Percentiles rank a stretch among this genome's conserved stretches.
phyloP scores from a whole-genome alignment of 805 yeast genomes.

The Lipomyces oligophaga region DNA sequence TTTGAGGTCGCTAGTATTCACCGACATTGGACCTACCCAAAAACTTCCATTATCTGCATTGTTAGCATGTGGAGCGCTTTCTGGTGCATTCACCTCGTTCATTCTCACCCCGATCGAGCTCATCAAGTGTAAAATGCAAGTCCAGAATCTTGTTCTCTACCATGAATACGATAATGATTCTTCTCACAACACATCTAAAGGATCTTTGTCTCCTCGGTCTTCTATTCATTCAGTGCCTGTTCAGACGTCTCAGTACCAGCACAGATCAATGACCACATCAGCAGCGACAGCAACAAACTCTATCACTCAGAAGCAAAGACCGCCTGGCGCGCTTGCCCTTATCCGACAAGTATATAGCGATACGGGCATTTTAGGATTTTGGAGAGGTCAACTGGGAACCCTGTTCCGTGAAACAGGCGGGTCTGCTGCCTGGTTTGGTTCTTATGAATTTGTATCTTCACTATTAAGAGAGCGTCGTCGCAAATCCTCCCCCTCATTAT shows the following conservation, averaged over 20 bases:
- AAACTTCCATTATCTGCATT: constrained; percentile 44
- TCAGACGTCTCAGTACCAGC: too few species aligned
- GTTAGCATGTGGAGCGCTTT: constrained; percentile 68
- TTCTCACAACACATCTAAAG: too few species aligned
- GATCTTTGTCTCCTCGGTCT: background rate
- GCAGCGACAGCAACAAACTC: background rate
- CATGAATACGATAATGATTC: too few species aligned
- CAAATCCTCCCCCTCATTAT: background rate
- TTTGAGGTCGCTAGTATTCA: constrained; percentile 1
- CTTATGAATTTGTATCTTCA: constrained; percentile 59
- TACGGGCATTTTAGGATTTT: constrained; percentile 67
- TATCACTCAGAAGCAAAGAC: background rate
- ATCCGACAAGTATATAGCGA: constrained; percentile 43
- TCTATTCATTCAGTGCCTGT: too few species aligned
- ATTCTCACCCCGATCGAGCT: constrained; percentile 89
- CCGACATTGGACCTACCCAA: background rate
- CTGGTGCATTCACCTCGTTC: constrained; percentile 79
- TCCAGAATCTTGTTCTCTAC: constrained; percentile 42
- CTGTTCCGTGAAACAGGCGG: constrained; percentile 81
- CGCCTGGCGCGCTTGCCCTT: constrained; percentile 25
- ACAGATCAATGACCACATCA: too few species aligned
- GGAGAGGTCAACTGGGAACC: constrained; percentile 86
- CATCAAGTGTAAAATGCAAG: constrained; percentile 84
- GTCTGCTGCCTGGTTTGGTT: constrained; percentile 90
- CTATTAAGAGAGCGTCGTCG: constrained; percentile 31